phyloP scores from a whole-genome alignment of 306 rosid species.

The Fagus sylvatica region DNA sequence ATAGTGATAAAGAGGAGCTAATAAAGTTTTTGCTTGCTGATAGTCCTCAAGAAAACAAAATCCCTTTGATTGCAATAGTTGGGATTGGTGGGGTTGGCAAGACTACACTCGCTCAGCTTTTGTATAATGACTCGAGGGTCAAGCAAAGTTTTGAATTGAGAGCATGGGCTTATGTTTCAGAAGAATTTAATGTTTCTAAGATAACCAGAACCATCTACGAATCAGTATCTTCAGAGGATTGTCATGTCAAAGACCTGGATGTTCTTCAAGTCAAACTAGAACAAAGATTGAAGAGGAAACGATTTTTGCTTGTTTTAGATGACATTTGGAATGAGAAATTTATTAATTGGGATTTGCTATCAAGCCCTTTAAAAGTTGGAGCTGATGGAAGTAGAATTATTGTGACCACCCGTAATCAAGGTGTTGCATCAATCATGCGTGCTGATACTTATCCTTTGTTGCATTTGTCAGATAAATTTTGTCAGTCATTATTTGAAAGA shows the following conservation, averaged over 20 bases:
- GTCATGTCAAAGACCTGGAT: neutral
- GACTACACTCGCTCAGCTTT: neutral
- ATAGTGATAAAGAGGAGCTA: neutral
- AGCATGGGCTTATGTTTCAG: constrained; percentile 7
- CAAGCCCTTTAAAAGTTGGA: neutral
- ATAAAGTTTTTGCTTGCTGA: neutral
- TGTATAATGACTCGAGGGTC: neutral
- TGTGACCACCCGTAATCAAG: constrained; percentile 15
- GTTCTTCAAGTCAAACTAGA: neutral
- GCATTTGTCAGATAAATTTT: neutral
- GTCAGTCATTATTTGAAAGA: constrained; percentile 11
- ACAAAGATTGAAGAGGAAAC: neutral
- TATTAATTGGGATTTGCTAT: neutral
- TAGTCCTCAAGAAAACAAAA: neutral
- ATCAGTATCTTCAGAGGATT: neutral
- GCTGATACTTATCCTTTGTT: neutral
- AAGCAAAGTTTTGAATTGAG: neutral
- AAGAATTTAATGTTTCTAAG: constrained; percentile 2
- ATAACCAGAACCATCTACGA: neutral
- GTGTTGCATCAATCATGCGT: neutral
- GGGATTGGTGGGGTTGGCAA: constrained; percentile 3
- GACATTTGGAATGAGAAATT: constrained; percentile 26
- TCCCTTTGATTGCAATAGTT: constrained; percentile 1
- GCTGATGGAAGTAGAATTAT: constrained; percentile 19
- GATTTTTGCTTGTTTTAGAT: constrained; percentile 24